A percentile compares a stretch with the other conserved stretches of the same genome.
Evolutionary conservation across 305 asterid species (phyloP).

Genomic region (Fraxinus velutina): DNA sequence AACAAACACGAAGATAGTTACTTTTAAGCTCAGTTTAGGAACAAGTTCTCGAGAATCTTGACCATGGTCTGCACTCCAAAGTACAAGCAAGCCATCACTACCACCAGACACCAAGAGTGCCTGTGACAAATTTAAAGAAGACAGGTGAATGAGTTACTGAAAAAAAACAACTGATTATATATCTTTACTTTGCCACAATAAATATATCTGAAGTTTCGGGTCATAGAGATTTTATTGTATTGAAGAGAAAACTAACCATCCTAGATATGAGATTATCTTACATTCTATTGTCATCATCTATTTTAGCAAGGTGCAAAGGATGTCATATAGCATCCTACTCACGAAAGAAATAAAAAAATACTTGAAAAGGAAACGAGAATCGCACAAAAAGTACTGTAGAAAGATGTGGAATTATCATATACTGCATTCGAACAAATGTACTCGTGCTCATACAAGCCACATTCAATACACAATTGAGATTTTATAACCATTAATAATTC

Average conservation of each 20-base stretch:
- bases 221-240: constrained; percentile 9
- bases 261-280: neutral
- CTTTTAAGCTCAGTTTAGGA: constrained; percentile 90
- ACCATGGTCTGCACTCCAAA: constrained; percentile 94
- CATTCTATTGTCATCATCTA: neutral
- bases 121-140: constrained; percentile 39
- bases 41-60: constrained; percentile 96
- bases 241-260: neutral
- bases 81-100: constrained; percentile 83
- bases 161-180: neutral
- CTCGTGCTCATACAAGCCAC: constrained; percentile 13
- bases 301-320: neutral
- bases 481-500: constrained; percentile 5
- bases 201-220: constrained; percentile 5
- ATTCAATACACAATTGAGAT: neutral
- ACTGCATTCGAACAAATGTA: constrained; percentile 6
- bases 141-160: constrained; percentile 17
- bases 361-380: neutral
- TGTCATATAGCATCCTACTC: constrained; percentile 1
- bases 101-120: constrained; percentile 96
- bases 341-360: constrained; percentile 3
- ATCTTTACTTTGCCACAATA: neutral
- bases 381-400: neutral
- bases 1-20: constrained; percentile 26
- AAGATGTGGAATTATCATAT: constrained; percentile 14